A percentile compares a stretch with the other conserved stretches of the same genome.
Evolutionary conservation across 2,329 filamentous ascomycete genomes (phyloP).

Genomic region (Cryphonectria radicalis): DNA sequence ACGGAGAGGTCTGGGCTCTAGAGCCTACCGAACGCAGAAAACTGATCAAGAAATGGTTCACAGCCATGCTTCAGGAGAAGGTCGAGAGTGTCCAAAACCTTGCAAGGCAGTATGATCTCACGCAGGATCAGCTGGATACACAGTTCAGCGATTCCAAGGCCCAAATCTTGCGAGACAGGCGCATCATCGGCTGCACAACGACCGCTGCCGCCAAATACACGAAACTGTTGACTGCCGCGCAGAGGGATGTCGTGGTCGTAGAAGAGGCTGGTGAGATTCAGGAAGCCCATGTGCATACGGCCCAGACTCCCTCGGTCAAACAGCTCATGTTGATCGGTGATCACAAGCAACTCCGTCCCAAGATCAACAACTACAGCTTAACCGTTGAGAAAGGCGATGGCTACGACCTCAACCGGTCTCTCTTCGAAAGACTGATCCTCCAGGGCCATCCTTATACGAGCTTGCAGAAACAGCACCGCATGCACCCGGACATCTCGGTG

Average conservation of each 20-base stretch:
- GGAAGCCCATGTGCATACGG: conserved; percentile 68
- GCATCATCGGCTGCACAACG: conserved; percentile 72
- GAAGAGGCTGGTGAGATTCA: conserved; percentile 78
- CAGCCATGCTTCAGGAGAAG: conserved; percentile 54
- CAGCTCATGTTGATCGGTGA: conserved; percentile 75
- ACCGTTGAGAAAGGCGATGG: conserved; percentile 67
- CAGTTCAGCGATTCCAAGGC: conserved; percentile 50
- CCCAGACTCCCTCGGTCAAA: conserved; percentile 58
- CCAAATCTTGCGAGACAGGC: conserved; percentile 53
- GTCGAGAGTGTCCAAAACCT: conserved; percentile 45
- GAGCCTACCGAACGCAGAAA: conserved; percentile 40
- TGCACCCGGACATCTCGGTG: conserved; percentile 68
- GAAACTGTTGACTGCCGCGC: conserved; percentile 55
- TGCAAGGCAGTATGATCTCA: conserved; percentile 46
- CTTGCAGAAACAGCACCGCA: conserved; percentile 67
- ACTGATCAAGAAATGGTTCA: conserved; percentile 48
- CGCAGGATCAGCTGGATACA: conserved; percentile 46
- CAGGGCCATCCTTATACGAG: conserved; percentile 58
- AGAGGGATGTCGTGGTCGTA: conserved; percentile 65
- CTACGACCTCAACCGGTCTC: conserved; percentile 67
- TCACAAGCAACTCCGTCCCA: conserved; percentile 73
- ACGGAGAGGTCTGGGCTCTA: conserved; percentile 57
- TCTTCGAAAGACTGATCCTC: conserved; percentile 70
- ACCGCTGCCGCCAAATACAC: conserved; percentile 69
- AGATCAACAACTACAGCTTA: conserved; percentile 63